Evolutionary conservation across 768 basidiomycete species (phyloP), one percentile per base, ranked within the genome.

Genomic region (Favolaschia claudopus): DNA sequence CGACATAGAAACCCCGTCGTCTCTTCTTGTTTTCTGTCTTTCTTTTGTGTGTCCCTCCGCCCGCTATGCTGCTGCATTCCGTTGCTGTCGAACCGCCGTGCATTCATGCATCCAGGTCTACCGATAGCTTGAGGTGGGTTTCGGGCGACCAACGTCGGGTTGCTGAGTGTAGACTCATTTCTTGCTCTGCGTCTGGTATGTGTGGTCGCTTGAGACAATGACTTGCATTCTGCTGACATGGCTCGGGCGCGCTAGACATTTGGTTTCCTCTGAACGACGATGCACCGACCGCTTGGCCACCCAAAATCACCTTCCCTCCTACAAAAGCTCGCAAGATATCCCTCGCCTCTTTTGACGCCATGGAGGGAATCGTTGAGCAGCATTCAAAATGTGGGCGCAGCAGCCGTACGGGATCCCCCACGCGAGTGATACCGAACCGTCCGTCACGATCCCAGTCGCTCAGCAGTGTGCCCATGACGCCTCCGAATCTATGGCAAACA

Each of bases 351-450:
- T 14, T 20, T 20, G 49, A 58, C 32, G 27, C 31, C 5, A 62
- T 62, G 61, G 40, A 58, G 49, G 55, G 60, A 7, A 29, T 58
- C 22, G 33, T 48, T 20, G 27, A 25, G 39, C 19, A 10, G 31
- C 60, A 17, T 42, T 54, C 48, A 36, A 29, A 40, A 15, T 42
- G 25, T 22, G 1, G 47, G 31, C 53, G 51, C 19, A 43, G 28
- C 40, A 36, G 20, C 48, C 39, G 39, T 33, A 36, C 49, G 17
- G 58, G 58, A 19, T 59, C 54, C n/a, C 27, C 58, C 3, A 40
- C 58, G 2, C 58, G 58, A 17, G 10, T 55, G 32, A 64, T 64
- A 20, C 55, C 54, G 15, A 60, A 64, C 36, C 63, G 63, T n/a
- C 7, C 55, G n/a, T 48, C 55, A 39, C 58, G 63, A 19, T 42